These are phyloP conservation scores for Paramecium biaurelia DNA, from an alignment of 73 alveolate genomes.

Conservation along the genomic window DNA sequence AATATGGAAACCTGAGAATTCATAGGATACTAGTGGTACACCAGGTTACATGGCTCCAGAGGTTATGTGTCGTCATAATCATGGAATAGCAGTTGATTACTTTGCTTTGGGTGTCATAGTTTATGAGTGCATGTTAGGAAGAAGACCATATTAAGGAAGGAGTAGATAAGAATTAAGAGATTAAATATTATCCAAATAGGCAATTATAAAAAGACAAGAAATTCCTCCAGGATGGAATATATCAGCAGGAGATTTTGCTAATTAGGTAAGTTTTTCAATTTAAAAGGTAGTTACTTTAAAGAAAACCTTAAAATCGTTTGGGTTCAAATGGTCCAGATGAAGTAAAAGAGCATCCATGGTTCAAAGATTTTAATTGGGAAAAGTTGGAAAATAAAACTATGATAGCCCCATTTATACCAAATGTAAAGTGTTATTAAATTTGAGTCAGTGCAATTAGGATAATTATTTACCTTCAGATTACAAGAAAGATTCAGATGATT, in stretches of 20 bases:
- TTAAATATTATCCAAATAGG: conserved; percentile 87
- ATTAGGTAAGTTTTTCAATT: conserved; percentile 67
- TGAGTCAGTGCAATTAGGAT: conserved; percentile 61
- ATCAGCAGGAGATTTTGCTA: conserved; percentile 91
- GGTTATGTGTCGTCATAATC: conserved; percentile 84
- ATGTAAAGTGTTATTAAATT: neutral
- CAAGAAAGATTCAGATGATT: conserved; percentile 74
- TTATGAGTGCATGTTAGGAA: conserved; percentile 51
- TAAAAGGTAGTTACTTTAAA: neutral
- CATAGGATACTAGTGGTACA: conserved; percentile 83
- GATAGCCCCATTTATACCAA: neutral
- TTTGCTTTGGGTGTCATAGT: conserved; percentile 89
- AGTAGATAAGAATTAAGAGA: conserved; percentile 94
- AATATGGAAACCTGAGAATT: conserved; percentile 82
- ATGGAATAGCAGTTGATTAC: conserved; percentile 80
- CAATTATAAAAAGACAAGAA: conserved; percentile 73
- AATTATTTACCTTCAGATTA: conserved; percentile 67
- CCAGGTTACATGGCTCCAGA: conserved; percentile 99
- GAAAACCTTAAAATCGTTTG: neutral
- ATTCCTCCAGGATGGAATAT: conserved; percentile 88
- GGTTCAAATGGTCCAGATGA: neutral
- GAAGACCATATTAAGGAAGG: conserved; percentile 75
- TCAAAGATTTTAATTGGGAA: neutral
- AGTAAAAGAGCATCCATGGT: neutral
- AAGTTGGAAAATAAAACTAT: neutral